Evolutionary conservation across 371 early-diverging fungal genomes (phyloP), one percentile per base, ranked within the genome.

Genomic region (Apophysomyces variabilis): DNA sequence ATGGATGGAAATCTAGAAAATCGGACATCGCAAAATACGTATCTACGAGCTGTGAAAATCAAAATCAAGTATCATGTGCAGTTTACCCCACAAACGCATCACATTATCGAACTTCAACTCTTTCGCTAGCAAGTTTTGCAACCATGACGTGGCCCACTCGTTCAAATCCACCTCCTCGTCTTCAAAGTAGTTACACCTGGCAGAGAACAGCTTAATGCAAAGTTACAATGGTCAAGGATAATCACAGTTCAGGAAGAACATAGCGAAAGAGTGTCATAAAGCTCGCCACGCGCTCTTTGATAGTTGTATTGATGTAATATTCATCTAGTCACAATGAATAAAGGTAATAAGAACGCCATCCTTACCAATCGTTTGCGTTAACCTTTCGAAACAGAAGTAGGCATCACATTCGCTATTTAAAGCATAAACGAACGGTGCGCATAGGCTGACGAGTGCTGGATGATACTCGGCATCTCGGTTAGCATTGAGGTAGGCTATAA

Each of bases 111-210:
- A 77, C 18, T 92, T 91, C 64, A 95, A 81, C 65, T 95, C 94
- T 65, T 85, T 86, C 12, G 93, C 82, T 39, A 95, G 69, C 21
- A 93, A 68, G 66, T 80, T 84, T 61, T 86, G 88, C 57, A 95
- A 81, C 90, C 95, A 94, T 11, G 92, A 89, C 14, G 92, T 83
- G 7, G 90, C 89, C 87, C 92, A 94, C 60, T 93, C 95, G 67
- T 90, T 87, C 50, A 92, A 78, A 54, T 92, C 87, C 26, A 95
- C 92, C 71, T 95, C 94, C 64, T 95, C 96, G 61, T 95, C 96
- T 73, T 94, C 93, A 78, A 95, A 94, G 76, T 92, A 93, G 69
- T 87, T 91, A 68, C 89, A 84, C 26, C 75, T 74, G 57, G 16
- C 26, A 26, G n/a, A 45, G 5, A 13, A 45, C n/a, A 45, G 16